Conservation (phyloP, 2,329 filamentous ascomycete species). For the Periglandula ipomoeae region DNA sequence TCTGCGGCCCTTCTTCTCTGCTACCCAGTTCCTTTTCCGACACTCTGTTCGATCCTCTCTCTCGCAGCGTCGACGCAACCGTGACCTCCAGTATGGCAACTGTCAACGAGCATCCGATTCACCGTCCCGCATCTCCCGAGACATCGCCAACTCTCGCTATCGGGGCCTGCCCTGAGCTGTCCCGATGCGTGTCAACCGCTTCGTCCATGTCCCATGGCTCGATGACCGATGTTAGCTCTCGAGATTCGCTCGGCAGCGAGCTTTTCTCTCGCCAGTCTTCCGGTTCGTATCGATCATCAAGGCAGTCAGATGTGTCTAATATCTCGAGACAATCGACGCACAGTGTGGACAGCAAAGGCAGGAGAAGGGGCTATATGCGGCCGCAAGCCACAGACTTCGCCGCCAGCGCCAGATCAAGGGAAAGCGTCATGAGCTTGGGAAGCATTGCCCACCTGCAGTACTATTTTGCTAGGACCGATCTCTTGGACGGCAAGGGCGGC, state of each 20-base stretch:
- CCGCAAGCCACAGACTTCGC: conserved; percentile 85
- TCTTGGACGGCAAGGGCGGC: conserved; percentile 87
- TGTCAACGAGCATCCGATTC: conserved; percentile 20
- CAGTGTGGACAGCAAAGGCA: conserved; percentile 30
- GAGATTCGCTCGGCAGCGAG: conserved; percentile 48
- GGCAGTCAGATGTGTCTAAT: conserved; percentile 32
- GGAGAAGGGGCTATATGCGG: conserved; percentile 75
- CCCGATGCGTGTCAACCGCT: conserved; percentile 55
- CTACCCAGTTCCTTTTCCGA: neutral
- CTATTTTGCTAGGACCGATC: conserved; percentile 90
- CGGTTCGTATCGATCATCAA: conserved; percentile 41
- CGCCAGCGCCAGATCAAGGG: conserved; percentile 77
- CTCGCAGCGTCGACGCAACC: neutral
- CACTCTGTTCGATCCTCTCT: neutral
- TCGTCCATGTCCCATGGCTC: conserved; percentile 52
- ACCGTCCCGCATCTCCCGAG: conserved; percentile 43
- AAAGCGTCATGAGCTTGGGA: conserved; percentile 92
- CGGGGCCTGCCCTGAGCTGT: conserved; percentile 46
- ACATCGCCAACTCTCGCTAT: conserved; percentile 53
- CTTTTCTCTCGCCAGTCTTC: conserved; percentile 51
- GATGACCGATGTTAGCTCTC: conserved; percentile 36
- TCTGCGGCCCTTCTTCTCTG: neutral
- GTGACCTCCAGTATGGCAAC: conserved; percentile 21
- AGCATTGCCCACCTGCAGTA: conserved; percentile 97
- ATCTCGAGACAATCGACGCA: conserved; percentile 37